Evolutionary conservation across 2,329 filamentous ascomycete species (phyloP).

Genomic region (Juglanconis sp.): DNA sequence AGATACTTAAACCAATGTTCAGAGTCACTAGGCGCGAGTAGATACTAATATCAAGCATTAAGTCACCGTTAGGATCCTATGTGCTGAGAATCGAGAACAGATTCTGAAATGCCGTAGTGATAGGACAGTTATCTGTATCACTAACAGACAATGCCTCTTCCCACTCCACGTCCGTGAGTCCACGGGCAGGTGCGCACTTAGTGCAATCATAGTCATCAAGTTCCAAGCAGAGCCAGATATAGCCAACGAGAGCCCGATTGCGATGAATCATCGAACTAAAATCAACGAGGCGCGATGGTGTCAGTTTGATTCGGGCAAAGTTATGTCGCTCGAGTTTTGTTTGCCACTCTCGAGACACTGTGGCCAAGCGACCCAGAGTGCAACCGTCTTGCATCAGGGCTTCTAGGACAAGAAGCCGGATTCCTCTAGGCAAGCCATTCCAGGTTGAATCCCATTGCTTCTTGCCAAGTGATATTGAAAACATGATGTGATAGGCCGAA

Average conservation of each 20-base stretch:
- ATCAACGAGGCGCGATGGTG: slow-evolving; percentile 25
- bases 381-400: slow-evolving; percentile 22
- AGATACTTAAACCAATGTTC: slow-evolving; percentile 31
- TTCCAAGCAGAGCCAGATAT: slow-evolving; percentile 30
- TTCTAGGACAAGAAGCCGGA: slow-evolving; percentile 24
- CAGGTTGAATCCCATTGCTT: slow-evolving; percentile 17
- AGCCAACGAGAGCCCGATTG: slow-evolving; percentile 26
- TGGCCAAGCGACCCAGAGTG: slow-evolving; percentile 23
- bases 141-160: slow-evolving; percentile 11
- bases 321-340: slow-evolving; percentile 26
- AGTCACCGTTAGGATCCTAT: slow-evolving; percentile 25
- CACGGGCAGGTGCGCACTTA: slow-evolving; percentile 16
- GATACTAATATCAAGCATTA: slow-evolving; percentile 30
- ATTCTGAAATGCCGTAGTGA: slow-evolving; percentile 20
- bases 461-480: slow-evolving; percentile 15
- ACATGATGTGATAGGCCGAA: slow-evolving; percentile 16
- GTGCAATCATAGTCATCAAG: slow-evolving; percentile 28
- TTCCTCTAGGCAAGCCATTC: slow-evolving; percentile 23
- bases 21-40: slow-evolving; percentile 28
- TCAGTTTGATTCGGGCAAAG: slow-evolving; percentile 30
- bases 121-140: slow-evolving; percentile 17
- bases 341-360: slow-evolving; percentile 32
- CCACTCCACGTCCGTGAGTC: not conserved
- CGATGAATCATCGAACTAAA: slow-evolving; percentile 28
- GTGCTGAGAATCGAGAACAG: slow-evolving; percentile 28